Conservation (phyloP, 139 green algal species). For the Coelastrella sp. region DNA sequence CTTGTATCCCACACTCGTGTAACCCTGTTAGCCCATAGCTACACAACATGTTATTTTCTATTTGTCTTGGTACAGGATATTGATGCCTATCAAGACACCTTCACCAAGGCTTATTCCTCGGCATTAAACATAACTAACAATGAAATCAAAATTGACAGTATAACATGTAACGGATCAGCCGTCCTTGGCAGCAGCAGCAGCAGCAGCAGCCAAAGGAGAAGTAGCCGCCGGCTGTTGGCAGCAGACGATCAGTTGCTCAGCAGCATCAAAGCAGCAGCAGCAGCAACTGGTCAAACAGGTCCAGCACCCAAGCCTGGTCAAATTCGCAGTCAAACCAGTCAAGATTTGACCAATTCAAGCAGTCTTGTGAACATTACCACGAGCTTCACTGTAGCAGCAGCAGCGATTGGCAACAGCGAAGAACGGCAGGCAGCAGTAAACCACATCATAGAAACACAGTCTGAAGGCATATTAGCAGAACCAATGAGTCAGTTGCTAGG, state of each 20-base stretch:
- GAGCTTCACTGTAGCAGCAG: not conserved
- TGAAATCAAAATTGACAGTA: not conserved
- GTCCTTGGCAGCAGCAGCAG: not conserved
- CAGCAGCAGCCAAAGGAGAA: not conserved
- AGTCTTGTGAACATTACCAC: not conserved
- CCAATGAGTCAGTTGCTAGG: slow-evolving; percentile 50
- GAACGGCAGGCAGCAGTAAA: not conserved
- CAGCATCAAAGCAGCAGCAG: not conserved
- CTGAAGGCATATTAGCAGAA: not conserved
- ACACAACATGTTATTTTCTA: not conserved
- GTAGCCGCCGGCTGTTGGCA: not conserved
- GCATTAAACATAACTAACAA: not conserved
- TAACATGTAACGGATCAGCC: not conserved
- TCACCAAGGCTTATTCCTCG: not conserved
- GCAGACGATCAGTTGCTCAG: not conserved
- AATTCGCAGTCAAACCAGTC: not conserved
- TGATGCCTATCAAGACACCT: not conserved
- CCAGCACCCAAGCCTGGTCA: not conserved
- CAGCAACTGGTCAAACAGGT: not conserved
- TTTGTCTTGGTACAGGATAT: not conserved
- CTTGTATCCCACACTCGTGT: no score
- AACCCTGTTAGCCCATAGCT: no score
- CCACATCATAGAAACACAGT: not conserved
- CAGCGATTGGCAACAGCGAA: not conserved
- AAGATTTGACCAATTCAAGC: not conserved